A percentile compares a stretch with the other conserved stretches of the same genome.
Evolutionary conservation across 1,139 yeast species (phyloP).

Genomic region (Saccharomyces hybrid): DNA sequence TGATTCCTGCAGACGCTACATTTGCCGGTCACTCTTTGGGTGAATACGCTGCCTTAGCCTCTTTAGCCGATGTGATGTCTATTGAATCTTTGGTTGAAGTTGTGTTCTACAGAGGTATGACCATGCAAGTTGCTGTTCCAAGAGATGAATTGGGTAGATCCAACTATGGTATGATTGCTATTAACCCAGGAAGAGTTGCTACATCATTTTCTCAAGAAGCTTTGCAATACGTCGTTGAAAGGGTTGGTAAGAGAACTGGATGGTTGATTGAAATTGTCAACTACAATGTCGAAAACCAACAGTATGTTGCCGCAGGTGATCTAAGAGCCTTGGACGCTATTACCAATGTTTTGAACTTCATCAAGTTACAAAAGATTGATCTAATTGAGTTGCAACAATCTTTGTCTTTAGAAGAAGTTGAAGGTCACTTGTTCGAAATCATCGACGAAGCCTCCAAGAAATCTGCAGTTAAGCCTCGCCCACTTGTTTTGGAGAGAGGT

Average conservation of each 20-base stretch:
- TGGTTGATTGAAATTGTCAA: constrained; percentile 98
- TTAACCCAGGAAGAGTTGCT: constrained; percentile 89
- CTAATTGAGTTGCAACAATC: constrained; percentile 78
- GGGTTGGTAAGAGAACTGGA: constrained; percentile 69
- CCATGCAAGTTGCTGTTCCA: constrained; percentile 99
- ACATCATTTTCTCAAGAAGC: constrained; percentile 89
- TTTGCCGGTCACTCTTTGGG: constrained; percentile 99
- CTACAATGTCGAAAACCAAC: constrained; percentile 96
- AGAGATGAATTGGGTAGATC: constrained; percentile 93
- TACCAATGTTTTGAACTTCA: constrained; percentile 84
- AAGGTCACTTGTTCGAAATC: constrained; percentile 78
- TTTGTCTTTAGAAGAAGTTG: constrained; percentile 79
- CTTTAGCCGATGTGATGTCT: constrained; percentile 97
- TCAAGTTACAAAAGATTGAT: constrained; percentile 90
- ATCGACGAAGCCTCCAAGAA: constrained; percentile 76
- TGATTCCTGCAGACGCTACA: constrained; percentile 86
- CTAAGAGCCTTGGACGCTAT: constrained; percentile 88
- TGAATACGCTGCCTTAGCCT: constrained; percentile 95
- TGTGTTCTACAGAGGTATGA: constrained; percentile 99
- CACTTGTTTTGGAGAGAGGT: constrained; percentile 94
- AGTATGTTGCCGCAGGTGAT: constrained; percentile 98
- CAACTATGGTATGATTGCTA: constrained; percentile 98
- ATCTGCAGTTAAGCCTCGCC: constrained; percentile 84
- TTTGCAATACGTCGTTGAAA: constrained; percentile 86
- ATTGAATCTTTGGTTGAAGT: constrained; percentile 96